Percentiles rank a stretch among this genome's conserved stretches.
Conservation (phyloP, 768 basidiomycete species). For the Hygrocybe punicea region DNA sequence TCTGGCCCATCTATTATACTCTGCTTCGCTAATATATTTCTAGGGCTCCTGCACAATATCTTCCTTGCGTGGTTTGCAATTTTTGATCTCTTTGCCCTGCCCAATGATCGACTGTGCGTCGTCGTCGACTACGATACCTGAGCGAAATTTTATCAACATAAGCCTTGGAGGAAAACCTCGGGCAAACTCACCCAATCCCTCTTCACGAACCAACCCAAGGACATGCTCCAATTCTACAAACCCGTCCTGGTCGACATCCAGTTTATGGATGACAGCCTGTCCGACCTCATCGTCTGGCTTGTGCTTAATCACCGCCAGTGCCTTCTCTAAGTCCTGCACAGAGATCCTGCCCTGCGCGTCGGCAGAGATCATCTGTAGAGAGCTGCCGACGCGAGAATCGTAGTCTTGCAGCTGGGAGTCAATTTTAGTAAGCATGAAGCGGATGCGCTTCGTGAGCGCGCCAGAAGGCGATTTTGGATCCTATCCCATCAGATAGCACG, state of each 20-base stretch:
- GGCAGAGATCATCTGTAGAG: constrained; percentile 81
- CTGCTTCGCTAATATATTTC: neutral
- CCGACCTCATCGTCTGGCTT: constrained; percentile 87
- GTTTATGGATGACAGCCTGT: constrained; percentile 81
- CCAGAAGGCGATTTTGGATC: constrained; percentile 78
- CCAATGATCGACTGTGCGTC: constrained; percentile 79
- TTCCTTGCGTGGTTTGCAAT: constrained; percentile 83
- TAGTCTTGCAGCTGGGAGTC: constrained; percentile 90
- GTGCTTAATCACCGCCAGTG: constrained; percentile 90
- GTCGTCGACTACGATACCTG: constrained; percentile 82
- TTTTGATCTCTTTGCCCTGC: constrained; percentile 78
- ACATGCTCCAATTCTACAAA: constrained; percentile 96
- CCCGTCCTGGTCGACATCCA: constrained; percentile 95
- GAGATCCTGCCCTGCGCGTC: constrained; percentile 87
- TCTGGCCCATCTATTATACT: neutral
- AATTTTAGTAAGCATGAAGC: constrained; percentile 92
- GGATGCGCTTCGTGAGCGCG: constrained; percentile 93
- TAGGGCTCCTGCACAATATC: constrained; percentile 82
- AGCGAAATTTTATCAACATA: constrained; percentile 5
- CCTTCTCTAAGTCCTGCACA: constrained; percentile 84
- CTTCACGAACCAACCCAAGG: constrained; percentile 80
- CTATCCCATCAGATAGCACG: constrained; percentile 30
- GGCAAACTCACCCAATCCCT: constrained; percentile 63
- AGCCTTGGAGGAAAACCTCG: constrained; percentile 3
- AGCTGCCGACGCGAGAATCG: constrained; percentile 80